phyloP scores from a whole-genome alignment of 192 early-diverging fungal genomes.

The Geranomyces variabilis region DNA sequence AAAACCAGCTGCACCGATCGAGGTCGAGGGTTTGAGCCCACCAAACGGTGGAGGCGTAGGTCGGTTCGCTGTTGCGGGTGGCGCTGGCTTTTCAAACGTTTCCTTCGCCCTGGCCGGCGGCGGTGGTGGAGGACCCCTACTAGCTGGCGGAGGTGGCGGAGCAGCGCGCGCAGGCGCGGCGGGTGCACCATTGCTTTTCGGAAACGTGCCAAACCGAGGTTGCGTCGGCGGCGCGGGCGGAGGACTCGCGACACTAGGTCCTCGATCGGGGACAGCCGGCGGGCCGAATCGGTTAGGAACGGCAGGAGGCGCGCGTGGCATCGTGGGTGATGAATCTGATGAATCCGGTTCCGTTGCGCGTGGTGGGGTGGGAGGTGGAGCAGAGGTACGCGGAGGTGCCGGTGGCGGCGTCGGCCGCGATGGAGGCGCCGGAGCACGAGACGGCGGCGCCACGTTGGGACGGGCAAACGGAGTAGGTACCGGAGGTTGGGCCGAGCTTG shows the following conservation, averaged over 20 bases:
- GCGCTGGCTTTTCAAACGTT: conserved; percentile 25
- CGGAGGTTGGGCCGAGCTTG: conserved; percentile 18
- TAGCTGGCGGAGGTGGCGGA: conserved; percentile 27
- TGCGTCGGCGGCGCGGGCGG: conserved; percentile 30
- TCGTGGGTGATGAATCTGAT: conserved; percentile 15
- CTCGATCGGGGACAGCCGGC: conserved; percentile 27
- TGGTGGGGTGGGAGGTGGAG: conserved; percentile 23
- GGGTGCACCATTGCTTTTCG: conserved; percentile 16
- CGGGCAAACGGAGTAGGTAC: conserved; percentile 20
- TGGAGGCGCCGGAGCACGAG: conserved; percentile 11
- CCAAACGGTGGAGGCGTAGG: not conserved
- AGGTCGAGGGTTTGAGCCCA: not conserved
- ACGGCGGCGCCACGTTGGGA: conserved; percentile 12
- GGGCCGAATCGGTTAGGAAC: conserved; percentile 28
- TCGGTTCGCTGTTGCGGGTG: not conserved
- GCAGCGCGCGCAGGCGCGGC: conserved; percentile 21
- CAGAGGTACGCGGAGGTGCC: conserved; percentile 7
- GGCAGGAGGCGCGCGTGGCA: conserved; percentile 31
- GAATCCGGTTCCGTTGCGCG: conserved; percentile 25
- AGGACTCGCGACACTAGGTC: not conserved
- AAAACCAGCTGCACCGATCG: conserved; percentile 4
- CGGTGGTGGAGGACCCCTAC: conserved; percentile 17
- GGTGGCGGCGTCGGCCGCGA: conserved; percentile 23
- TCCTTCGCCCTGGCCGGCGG: conserved; percentile 19
- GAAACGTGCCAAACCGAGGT: not conserved